phyloP scores from a whole-genome alignment of 768 basidiomycete genomes.

The Cystofilobasidium capitatum region DNA sequence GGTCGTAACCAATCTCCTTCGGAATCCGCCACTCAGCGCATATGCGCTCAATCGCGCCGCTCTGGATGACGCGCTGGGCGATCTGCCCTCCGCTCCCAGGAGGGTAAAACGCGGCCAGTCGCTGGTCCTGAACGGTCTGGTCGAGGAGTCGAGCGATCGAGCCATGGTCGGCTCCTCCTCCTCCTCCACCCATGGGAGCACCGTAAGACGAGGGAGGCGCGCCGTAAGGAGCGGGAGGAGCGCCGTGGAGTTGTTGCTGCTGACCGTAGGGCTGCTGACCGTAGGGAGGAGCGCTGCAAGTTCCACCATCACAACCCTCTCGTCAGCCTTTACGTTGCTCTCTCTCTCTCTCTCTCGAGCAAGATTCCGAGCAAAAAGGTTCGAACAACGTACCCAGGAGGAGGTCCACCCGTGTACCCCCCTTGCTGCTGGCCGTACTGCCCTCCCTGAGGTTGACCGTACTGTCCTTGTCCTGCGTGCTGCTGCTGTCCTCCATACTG shows the following conservation, averaged over 20 bases:
- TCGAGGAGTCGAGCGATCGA: conserved; percentile 4
- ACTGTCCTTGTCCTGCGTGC: conserved; percentile 10
- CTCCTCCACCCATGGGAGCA: neutral
- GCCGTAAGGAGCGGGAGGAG: neutral
- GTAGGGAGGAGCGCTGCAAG: neutral
- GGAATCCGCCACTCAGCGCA: conserved; percentile 39
- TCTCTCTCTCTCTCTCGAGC: too few species aligned
- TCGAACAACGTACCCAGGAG: neutral
- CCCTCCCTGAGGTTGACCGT: neutral
- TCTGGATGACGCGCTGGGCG: conserved; percentile 39
- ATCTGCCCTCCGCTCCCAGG: conserved; percentile 39
- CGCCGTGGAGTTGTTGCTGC: neutral
- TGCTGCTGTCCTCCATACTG: neutral
- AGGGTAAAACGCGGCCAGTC: conserved; percentile 42
- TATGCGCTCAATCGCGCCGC: conserved; percentile 39
- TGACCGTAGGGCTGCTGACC: neutral
- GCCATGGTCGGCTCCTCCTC: neutral
- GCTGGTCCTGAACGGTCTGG: conserved; percentile 33
- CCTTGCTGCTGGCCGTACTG: neutral
- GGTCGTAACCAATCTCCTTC: conserved; percentile 39
- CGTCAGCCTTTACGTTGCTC: too few species aligned
- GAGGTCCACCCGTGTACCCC: too few species aligned
- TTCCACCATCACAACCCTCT: too few species aligned
- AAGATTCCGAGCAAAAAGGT: neutral
- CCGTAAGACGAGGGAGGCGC: neutral